Evolutionary conservation across 345 rosid genomes (phyloP).

Genomic region (Camelina hispida): DNA sequence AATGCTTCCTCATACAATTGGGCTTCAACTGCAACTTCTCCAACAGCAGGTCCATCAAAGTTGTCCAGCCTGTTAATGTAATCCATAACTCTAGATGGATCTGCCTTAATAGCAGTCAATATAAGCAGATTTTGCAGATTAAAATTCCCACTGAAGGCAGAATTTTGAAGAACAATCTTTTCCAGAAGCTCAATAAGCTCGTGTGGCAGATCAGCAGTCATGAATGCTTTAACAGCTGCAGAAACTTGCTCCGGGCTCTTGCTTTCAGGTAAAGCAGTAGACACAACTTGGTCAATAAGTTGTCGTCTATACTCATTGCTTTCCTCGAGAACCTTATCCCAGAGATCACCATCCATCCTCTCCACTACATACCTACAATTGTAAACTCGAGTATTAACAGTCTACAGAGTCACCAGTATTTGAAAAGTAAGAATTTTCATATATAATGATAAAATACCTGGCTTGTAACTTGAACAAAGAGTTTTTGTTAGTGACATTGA

Average conservation of each 20-base stretch:
- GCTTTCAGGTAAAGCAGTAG: constrained; percentile 93
- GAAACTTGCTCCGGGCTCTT: constrained; percentile 93
- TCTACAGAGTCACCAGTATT: constrained; percentile 10
- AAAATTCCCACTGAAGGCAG: constrained; percentile 97
- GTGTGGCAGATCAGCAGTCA: constrained; percentile 83
- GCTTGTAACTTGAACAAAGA: constrained; percentile 97
- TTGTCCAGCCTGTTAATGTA: constrained; percentile 92
- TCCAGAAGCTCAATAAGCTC: constrained; percentile 90
- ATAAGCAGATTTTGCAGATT: constrained; percentile 97
- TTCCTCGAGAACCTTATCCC: constrained; percentile 96
- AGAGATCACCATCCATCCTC: constrained; percentile 97
- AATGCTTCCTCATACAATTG: constrained; percentile 86
- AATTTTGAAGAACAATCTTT: constrained; percentile 96
- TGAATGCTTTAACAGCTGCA: constrained; percentile 83
- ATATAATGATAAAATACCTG: constrained; percentile 59
- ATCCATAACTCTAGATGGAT: constrained; percentile 97
- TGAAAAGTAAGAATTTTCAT: constrained; percentile 1
- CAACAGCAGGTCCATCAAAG: constrained; percentile 99
- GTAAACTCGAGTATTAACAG: constrained; percentile 40
- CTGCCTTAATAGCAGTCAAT: constrained; percentile 95
- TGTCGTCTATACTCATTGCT: constrained; percentile 88
- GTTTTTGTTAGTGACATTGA: constrained; percentile 95
- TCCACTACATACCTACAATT: constrained; percentile 91
- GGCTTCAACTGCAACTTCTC: constrained; percentile 95
- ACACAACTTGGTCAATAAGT: constrained; percentile 96